phyloP scores from a whole-genome alignment of 192 early-diverging fungal genomes.

The Chytriomyces sp. region DNA sequence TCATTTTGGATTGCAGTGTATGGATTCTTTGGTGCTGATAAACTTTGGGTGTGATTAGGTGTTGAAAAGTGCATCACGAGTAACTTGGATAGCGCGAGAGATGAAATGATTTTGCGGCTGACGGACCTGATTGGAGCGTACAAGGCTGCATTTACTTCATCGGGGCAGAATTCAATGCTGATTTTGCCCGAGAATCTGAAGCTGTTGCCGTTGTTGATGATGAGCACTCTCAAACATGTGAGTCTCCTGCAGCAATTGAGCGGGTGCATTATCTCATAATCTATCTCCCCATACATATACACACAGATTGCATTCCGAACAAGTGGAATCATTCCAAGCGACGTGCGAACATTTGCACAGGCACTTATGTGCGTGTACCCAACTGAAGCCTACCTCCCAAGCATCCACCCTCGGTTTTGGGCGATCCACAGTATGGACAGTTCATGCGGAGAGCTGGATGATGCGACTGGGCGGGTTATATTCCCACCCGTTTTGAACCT shows the following conservation, averaged over 20 bases:
- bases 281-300: background rate
- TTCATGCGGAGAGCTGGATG: constrained; percentile 46
- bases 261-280: no score
- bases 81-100: constrained; percentile 91
- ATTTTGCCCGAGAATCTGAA: constrained; percentile 84
- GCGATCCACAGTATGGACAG: constrained; percentile 81
- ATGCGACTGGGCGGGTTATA: constrained; percentile 58
- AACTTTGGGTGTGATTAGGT: background rate
- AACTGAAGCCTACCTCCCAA: constrained; percentile 73
- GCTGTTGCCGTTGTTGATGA: constrained; percentile 79
- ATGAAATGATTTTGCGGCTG: constrained; percentile 85
- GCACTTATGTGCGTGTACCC: constrained; percentile 82
- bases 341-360: constrained; percentile 82
- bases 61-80: constrained; percentile 85
- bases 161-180: constrained; percentile 79
- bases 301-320: constrained; percentile 54
- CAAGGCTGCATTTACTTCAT: constrained; percentile 78
- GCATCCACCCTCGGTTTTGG: constrained; percentile 81
- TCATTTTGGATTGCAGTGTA: background rate
- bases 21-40: background rate
- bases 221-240: constrained; percentile 88
- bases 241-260: background rate
- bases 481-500: constrained; percentile 82
- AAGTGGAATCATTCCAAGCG: constrained; percentile 67
- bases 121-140: constrained; percentile 90